A percentile compares a stretch with the other conserved stretches of the same genome.
phyloP scores from a whole-genome alignment of 768 basidiomycete species.

The Lanmaoa rubissima region DNA sequence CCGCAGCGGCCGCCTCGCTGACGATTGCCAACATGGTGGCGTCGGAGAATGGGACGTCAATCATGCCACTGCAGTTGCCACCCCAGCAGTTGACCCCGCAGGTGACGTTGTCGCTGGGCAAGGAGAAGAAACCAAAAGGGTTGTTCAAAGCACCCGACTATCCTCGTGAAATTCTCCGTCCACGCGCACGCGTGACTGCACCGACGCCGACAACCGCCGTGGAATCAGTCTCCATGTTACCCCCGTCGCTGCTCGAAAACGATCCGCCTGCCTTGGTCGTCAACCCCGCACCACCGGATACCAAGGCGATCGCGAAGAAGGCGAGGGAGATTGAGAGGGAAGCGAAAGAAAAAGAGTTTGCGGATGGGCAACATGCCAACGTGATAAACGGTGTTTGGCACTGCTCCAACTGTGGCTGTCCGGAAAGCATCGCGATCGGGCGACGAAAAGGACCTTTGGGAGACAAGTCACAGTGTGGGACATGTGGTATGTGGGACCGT shows the following conservation, averaged over 20 bases:
- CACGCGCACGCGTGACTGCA: conserved; percentile 57
- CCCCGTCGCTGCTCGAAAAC: conserved; percentile 56
- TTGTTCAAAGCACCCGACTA: conserved; percentile 71
- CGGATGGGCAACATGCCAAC: conserved; percentile 79
- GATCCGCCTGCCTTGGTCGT: conserved; percentile 48
- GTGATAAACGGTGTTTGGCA: conserved; percentile 88
- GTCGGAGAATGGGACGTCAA: conserved; percentile 76
- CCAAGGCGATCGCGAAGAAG: conserved; percentile 52
- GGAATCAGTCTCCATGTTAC: conserved; percentile 51
- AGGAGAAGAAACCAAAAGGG: conserved; percentile 69
- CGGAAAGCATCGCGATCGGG: conserved; percentile 81
- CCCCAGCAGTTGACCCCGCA: conserved; percentile 39
- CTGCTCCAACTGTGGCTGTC: conserved; percentile 93
- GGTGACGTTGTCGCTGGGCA: conserved; percentile 40
- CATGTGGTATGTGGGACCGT: conserved; percentile 67
- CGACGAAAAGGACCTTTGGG: conserved; percentile 87
- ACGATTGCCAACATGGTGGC: conserved; percentile 94
- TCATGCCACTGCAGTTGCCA: conserved; percentile 41
- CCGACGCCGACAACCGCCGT: conserved; percentile 69
- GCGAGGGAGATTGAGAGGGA: conserved; percentile 76
- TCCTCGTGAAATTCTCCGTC: conserved; percentile 51
- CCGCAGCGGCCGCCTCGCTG: conserved; percentile 77
- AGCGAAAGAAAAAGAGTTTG: conserved; percentile 81
- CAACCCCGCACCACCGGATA: conserved; percentile 42
- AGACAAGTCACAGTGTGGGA: conserved; percentile 86